These are phyloP conservation scores for Umbelopsis ramanniana DNA, from an alignment of 192 early-diverging fungal genomes.

Conservation along the genomic window DNA sequence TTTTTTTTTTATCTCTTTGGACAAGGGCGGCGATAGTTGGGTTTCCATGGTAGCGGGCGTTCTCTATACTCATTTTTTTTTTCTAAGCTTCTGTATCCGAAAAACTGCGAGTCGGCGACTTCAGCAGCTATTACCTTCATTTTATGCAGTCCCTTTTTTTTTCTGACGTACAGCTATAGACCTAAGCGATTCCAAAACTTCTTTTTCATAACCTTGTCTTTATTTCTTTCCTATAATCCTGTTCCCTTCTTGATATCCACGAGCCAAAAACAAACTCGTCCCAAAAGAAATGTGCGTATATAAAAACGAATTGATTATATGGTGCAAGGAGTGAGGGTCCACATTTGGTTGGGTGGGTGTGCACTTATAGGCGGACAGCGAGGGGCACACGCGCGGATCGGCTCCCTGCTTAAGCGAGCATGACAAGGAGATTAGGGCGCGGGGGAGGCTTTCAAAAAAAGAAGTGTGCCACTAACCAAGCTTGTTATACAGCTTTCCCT, in stretches of 20 bases:
- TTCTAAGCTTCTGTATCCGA: constrained; percentile 1
- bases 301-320: constrained; percentile 8
- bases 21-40: no score
- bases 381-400: constrained; percentile 25
- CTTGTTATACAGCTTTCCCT: constrained; percentile 24
- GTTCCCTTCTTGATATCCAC: background rate
- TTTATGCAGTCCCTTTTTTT: constrained; percentile 24
- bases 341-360: constrained; percentile 18
- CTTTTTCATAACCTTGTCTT: background rate
- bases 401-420: constrained; percentile 22
- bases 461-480: constrained; percentile 23
- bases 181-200: background rate
- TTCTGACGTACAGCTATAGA: background rate
- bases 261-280: background rate
- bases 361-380: constrained; percentile 12
- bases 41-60: background rate
- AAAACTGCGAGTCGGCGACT: constrained; percentile 13
- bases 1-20: no score
- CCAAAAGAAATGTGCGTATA: background rate
- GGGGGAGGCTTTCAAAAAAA: constrained; percentile 24
- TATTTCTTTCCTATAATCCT: background rate
- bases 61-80: background rate
- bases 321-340: constrained; percentile 18
- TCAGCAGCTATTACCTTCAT: constrained; percentile 16
- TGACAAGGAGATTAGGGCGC: constrained; percentile 24